phyloP scores from a whole-genome alignment of 345 rosid species.

The Eucalyptus grandis region DNA sequence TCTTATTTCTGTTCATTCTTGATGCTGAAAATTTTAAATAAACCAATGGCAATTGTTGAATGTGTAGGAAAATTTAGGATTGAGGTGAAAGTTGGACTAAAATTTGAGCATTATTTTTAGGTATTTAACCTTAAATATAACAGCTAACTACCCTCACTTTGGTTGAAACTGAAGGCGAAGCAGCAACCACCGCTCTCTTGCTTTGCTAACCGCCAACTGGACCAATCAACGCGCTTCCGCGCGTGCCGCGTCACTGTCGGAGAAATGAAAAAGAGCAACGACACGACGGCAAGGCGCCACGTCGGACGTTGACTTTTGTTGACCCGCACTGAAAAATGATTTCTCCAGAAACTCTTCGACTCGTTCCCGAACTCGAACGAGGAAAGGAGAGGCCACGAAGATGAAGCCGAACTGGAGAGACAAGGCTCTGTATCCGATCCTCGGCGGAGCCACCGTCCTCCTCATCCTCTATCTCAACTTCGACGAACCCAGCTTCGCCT shows the following conservation, averaged over 20 bases:
- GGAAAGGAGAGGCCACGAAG: not conserved
- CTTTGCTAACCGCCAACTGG: not conserved
- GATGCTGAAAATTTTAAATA: not conserved
- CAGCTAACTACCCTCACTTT: not conserved
- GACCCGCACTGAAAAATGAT: not conserved
- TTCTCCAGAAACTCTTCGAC: not conserved
- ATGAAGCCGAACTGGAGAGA: conserved; percentile 17
- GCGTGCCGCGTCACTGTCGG: not conserved
- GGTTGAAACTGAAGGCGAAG: not conserved
- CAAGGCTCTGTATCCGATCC: conserved; percentile 6
- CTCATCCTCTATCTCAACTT: conserved; percentile 12
- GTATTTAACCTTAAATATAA: fast-evolving
- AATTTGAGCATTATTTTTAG: too few relatives aligned
- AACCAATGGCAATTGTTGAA: not conserved
- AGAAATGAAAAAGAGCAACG: not conserved
- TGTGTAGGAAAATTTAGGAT: too few relatives aligned
- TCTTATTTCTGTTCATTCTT: not conserved
- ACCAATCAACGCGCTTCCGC: not conserved
- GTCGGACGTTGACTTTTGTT: not conserved
- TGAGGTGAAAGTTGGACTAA: too few relatives aligned
- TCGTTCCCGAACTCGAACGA: not conserved
- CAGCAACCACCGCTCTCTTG: not conserved
- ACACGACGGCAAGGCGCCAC: not conserved
- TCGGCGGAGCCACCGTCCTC: conserved; percentile 10
- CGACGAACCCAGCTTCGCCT: not conserved